Percentiles rank a stretch among this genome's conserved stretches.
Evolutionary conservation across 108 stramenopile species (phyloP).

Genomic region (Fragilariopsis cylindrus): DNA sequence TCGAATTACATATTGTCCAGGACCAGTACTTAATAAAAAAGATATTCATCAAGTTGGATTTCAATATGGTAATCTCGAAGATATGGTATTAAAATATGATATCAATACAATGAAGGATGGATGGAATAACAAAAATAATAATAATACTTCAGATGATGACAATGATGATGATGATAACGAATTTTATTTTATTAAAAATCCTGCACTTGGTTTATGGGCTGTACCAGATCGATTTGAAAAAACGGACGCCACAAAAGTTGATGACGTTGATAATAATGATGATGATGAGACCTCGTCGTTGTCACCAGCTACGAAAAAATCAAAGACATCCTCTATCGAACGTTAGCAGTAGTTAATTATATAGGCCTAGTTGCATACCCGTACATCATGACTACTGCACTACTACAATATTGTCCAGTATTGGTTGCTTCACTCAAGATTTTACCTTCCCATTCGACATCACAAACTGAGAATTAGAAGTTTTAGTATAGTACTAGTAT

Average conservation of each 20-base stretch:
- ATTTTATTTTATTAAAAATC: slow-evolving; percentile 91
- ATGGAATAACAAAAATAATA: slow-evolving; percentile 69
- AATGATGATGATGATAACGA: slow-evolving; percentile 67
- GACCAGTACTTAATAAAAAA: slow-evolving; percentile 65
- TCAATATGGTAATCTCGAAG: slow-evolving; percentile 68
- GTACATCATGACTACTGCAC: no score
- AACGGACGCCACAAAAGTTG: background rate
- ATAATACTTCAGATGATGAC: slow-evolving; percentile 35
- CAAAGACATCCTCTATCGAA: no score
- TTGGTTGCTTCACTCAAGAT: no score
- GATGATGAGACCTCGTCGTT: no score
- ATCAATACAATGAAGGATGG: slow-evolving; percentile 59
- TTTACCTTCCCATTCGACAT: no score
- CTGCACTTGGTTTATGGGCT: slow-evolving; percentile 96
- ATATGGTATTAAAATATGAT: slow-evolving; percentile 69
- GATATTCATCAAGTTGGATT: slow-evolving; percentile 91
- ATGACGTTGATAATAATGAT: no score
- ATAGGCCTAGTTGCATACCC: no score
- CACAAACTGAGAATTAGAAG: no score
- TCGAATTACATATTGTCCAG: slow-evolving; percentile 90
- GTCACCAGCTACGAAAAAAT: no score
- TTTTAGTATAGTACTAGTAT: no score
- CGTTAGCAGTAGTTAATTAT: no score
- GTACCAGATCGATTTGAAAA: slow-evolving; percentile 67
- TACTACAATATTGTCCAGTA: no score